These are phyloP conservation scores for Epichloe sp. DNA, from an alignment of 2,329 filamentous ascomycete species.

Conservation along the genomic window DNA sequence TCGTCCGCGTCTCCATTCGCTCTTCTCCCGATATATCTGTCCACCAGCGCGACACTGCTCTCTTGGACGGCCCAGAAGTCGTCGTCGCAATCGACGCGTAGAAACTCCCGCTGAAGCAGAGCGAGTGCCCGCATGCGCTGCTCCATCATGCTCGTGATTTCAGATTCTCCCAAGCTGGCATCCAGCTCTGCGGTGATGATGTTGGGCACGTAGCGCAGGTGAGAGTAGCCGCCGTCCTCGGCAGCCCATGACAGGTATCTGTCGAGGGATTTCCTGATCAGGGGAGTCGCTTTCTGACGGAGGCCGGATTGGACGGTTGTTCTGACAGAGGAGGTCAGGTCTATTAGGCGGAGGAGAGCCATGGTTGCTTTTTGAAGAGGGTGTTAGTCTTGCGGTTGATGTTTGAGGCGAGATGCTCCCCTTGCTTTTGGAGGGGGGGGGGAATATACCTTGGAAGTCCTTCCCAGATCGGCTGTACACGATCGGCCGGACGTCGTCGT, in stretches of 20 bases:
- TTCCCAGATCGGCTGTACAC: slow-evolving; percentile 24
- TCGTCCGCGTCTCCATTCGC: background rate
- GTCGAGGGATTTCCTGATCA: slow-evolving; percentile 23
- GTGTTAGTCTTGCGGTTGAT: background rate
- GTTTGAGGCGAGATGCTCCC: background rate
- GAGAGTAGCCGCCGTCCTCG: slow-evolving; percentile 24
- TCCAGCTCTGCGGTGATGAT: slow-evolving; percentile 25
- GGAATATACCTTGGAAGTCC: slow-evolving; percentile 23
- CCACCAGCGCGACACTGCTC: slow-evolving; percentile 2
- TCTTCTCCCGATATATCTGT: slow-evolving; percentile 3
- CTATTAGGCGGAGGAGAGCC: slow-evolving; percentile 25
- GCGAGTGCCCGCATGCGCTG: slow-evolving; percentile 22
- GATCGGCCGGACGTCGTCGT: slow-evolving; percentile 18
- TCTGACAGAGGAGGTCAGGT: slow-evolving; percentile 24
- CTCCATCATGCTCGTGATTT: slow-evolving; percentile 23
- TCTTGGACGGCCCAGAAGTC: slow-evolving; percentile 18
- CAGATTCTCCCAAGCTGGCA: slow-evolving; percentile 13
- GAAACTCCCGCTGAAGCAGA: slow-evolving; percentile 22
- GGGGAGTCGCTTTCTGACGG: slow-evolving; percentile 17
- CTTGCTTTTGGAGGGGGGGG: too few species aligned
- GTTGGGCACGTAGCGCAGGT: slow-evolving; percentile 24
- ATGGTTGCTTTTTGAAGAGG: slow-evolving; percentile 21
- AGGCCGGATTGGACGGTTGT: slow-evolving; percentile 22
- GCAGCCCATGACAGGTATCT: slow-evolving; percentile 27
- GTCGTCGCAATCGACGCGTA: slow-evolving; percentile 15